phyloP scores from a whole-genome alignment of 2,329 filamentous ascomycete species.

The Pseudocercospora eumusae region DNA sequence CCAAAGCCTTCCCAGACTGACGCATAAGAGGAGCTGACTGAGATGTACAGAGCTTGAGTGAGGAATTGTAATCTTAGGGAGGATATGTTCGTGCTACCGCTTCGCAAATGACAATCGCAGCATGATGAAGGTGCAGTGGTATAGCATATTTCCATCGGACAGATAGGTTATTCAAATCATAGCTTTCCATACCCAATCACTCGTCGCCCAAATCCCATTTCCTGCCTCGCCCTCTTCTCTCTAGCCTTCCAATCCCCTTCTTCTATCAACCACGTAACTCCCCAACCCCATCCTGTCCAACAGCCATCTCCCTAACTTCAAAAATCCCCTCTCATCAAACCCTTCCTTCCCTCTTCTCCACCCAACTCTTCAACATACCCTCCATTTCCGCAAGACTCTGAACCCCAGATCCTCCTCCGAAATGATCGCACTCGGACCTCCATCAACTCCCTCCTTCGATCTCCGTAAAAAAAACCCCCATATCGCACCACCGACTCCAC shows the following conservation, averaged over 20 bases:
- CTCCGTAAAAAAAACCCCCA: slow-evolving; percentile 23
- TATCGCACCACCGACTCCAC: slow-evolving; percentile 30
- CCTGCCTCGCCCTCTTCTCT: too few species aligned
- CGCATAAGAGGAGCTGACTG: not conserved
- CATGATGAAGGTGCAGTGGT: too few species aligned
- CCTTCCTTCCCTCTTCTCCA: too few species aligned
- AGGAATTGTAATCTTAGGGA: too few species aligned
- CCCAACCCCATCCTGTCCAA: not conserved
- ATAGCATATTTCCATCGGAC: too few species aligned
- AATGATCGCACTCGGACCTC: slow-evolving; percentile 7
- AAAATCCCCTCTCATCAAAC: not conserved
- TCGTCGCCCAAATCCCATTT: too few species aligned
- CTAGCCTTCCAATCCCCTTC: too few species aligned
- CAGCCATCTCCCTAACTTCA: slow-evolving; percentile 1
- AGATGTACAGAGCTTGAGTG: not conserved
- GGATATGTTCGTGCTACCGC: too few species aligned
- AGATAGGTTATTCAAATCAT: too few species aligned
- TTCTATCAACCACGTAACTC: not conserved
- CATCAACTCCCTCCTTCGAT: slow-evolving; percentile 10
- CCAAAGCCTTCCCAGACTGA: slow-evolving; percentile 4
- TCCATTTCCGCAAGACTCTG: slow-evolving; percentile 16
- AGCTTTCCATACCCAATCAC: too few species aligned
- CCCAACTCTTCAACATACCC: slow-evolving; percentile 4
- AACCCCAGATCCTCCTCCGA: not conserved
- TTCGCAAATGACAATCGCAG: too few species aligned